Conservation (phyloP, 83 land plant genomes). For the Picea engelmannii region DNA sequence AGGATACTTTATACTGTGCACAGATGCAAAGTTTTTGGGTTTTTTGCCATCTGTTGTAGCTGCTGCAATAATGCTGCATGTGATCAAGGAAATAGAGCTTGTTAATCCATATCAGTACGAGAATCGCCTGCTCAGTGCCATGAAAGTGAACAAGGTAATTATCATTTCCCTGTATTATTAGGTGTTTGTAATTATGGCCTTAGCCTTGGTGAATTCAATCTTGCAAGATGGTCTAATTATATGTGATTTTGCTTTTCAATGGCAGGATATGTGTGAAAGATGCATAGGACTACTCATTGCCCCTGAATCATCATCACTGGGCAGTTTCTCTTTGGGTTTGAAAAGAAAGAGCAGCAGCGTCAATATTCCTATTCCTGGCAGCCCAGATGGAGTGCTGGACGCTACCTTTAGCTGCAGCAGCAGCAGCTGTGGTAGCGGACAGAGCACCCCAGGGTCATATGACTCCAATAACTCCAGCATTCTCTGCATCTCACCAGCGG, state of each 20-base stretch:
- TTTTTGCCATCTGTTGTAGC: conserved; percentile 52
- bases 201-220: not conserved
- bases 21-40: conserved; percentile 34
- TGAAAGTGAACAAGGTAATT: conserved; percentile 35
- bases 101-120: conserved; percentile 24
- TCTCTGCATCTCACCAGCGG: conserved; percentile 17
- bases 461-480: conserved; percentile 21
- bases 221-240: not conserved
- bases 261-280: conserved; percentile 33
- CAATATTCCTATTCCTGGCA: conserved; percentile 17
- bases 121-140: conserved; percentile 26
- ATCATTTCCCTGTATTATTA: not conserved
- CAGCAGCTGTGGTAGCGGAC: conserved; percentile 3
- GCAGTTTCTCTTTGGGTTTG: not conserved
- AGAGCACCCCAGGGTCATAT: conserved; percentile 29
- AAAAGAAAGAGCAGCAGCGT: conserved; percentile 17
- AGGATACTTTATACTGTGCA: not conserved
- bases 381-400: conserved; percentile 39
- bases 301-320: not conserved
- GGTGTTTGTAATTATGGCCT: not conserved
- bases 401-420: conserved; percentile 26
- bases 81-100: conserved; percentile 32
- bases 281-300: conserved; percentile 23
- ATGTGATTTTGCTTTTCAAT: conserved; percentile 19
- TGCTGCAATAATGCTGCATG: conserved; percentile 40